These are phyloP conservation scores for Nissolia schottii DNA, from an alignment of 306 rosid species.

Conservation along the genomic window DNA sequence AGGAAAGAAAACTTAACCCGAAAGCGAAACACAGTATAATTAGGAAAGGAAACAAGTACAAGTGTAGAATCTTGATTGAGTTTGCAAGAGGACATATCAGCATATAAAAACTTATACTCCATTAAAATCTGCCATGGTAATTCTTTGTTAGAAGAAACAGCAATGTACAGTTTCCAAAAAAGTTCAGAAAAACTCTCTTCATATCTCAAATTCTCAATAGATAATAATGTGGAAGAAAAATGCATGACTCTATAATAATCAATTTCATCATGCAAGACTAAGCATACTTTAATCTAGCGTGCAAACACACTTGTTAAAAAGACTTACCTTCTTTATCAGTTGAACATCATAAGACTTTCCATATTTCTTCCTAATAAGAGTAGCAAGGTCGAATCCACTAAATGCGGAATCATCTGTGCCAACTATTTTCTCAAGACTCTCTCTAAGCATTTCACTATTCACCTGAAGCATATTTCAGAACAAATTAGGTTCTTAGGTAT, in stretches of 20 bases:
- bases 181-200: neutral
- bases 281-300: neutral
- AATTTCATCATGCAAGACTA: neutral
- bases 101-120: too few relatives aligned
- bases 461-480: constrained; percentile 36
- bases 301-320: neutral
- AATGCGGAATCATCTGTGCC: constrained; percentile 84
- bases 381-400: constrained; percentile 92
- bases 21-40: neutral
- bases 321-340: constrained; percentile 81
- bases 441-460: constrained; percentile 57
- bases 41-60: too few relatives aligned
- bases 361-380: constrained; percentile 85
- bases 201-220: neutral
- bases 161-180: neutral
- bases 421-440: constrained; percentile 74
- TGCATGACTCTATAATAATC: neutral
- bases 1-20: neutral
- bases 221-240: neutral
- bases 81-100: neutral
- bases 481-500: constrained; percentile 4
- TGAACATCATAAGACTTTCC: constrained; percentile 95
- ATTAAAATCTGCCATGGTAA: too few relatives aligned
- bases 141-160: neutral
- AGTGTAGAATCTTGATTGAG: neutral